Conservation (phyloP, 352 stramenopile genomes). For the Globisporangium abappressorium region DNA sequence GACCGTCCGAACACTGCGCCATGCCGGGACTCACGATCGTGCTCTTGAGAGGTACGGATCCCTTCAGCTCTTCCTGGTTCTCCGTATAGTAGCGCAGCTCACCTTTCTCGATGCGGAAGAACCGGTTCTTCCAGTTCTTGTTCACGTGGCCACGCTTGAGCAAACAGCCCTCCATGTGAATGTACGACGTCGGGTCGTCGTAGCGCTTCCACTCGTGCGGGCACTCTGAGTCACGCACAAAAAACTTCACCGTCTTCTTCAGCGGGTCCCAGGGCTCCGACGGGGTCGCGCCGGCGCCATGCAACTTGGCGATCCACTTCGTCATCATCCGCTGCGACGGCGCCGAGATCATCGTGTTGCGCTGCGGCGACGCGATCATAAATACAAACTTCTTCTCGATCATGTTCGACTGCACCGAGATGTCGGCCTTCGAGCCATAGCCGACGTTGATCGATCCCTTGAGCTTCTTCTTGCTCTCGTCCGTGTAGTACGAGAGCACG, state of each 20-base stretch:
- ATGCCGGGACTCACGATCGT: slow-evolving; percentile 83
- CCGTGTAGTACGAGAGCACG: slow-evolving; percentile 77
- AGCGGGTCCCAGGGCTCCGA: slow-evolving; percentile 74
- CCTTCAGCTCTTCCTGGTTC: slow-evolving; percentile 71
- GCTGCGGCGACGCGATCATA: slow-evolving; percentile 67
- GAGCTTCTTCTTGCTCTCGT: slow-evolving; percentile 69
- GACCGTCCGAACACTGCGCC: slow-evolving; percentile 74
- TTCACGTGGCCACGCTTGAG: slow-evolving; percentile 82
- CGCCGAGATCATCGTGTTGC: slow-evolving; percentile 83
- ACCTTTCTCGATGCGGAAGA: slow-evolving; percentile 82
- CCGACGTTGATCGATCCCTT: slow-evolving; percentile 82
- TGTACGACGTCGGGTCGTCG: slow-evolving; percentile 82
- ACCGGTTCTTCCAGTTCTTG: slow-evolving; percentile 89
- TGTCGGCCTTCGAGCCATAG: slow-evolving; percentile 60
- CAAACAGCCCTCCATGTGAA: slow-evolving; percentile 84
- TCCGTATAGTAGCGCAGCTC: slow-evolving; percentile 84
- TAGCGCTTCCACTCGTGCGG: slow-evolving; percentile 86
- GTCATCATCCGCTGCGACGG: slow-evolving; percentile 71
- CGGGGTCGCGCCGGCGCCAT: slow-evolving; percentile 62
- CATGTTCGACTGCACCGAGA: slow-evolving; percentile 81
- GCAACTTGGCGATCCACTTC: slow-evolving; percentile 80
- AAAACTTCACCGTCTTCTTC: slow-evolving; percentile 81
- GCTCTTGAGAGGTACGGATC: slow-evolving; percentile 67
- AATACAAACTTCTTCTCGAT: slow-evolving; percentile 84
- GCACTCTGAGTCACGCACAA: slow-evolving; percentile 62